These are phyloP conservation scores for Artemisia princeps DNA, from an alignment of 140 eudicot genomes.

Conservation along the genomic window DNA sequence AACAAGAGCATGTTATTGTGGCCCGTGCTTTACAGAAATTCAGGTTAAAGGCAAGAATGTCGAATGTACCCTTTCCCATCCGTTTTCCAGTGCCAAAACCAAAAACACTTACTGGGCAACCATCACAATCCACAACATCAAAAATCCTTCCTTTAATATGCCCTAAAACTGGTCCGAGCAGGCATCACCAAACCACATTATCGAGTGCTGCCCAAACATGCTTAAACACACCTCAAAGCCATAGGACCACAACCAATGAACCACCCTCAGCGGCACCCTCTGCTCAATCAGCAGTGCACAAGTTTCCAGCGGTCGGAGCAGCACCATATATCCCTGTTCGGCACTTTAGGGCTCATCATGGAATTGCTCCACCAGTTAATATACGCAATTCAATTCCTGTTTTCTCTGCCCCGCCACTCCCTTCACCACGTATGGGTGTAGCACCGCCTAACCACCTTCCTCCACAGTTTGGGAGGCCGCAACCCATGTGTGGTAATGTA, in stretches of 20 bases:
- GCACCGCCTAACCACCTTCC: conserved; percentile 25
- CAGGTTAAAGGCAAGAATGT: conserved; percentile 49
- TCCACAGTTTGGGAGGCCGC: conserved; percentile 32
- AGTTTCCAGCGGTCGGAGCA: conserved; percentile 68
- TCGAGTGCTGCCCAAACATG: conserved; percentile 17
- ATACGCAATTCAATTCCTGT: conserved; percentile 58
- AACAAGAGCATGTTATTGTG: conserved; percentile 78
- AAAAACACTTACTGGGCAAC: conserved; percentile 45
- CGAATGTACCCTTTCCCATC: conserved; percentile 55
- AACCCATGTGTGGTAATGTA: conserved; percentile 22
- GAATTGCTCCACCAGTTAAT: conserved; percentile 72
- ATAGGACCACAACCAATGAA: conserved; percentile 27
- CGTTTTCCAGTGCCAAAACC: conserved; percentile 57
- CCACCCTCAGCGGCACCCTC: conserved; percentile 9
- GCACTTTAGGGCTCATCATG: conserved; percentile 45
- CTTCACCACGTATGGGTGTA: conserved; percentile 25
- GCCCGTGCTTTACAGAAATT: conserved; percentile 80
- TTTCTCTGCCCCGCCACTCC: conserved; percentile 73
- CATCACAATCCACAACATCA: conserved; percentile 48
- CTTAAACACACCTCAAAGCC: conserved; percentile 27
- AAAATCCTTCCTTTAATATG: conserved; percentile 77
- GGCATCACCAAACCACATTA: conserved; percentile 17
- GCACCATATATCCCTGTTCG: conserved; percentile 70
- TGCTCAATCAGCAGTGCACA: conserved; percentile 33
- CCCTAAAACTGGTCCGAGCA: conserved; percentile 43